phyloP scores from a whole-genome alignment of 768 basidiomycete species.

The Tubosaeta sp. region DNA sequence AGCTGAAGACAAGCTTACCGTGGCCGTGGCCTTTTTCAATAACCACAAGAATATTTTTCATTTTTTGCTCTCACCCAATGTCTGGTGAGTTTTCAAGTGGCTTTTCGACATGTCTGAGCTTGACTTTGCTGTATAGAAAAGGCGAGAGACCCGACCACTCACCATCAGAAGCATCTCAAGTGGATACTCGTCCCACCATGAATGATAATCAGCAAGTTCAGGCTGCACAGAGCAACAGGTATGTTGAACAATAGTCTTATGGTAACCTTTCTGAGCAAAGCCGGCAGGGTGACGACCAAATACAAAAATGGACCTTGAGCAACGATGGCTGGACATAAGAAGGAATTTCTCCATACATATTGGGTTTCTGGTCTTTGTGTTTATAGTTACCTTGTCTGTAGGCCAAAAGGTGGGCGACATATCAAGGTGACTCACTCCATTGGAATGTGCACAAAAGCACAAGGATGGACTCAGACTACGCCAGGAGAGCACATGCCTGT shows the following conservation, averaged over 20 bases:
- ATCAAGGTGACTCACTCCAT: background rate
- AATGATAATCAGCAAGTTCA: background rate
- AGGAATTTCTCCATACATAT: background rate
- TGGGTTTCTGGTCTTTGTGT: too few relatives aligned
- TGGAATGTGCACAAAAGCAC: background rate
- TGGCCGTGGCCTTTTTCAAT: background rate
- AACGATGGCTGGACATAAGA: background rate
- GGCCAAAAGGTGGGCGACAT: slow-evolving; percentile 1
- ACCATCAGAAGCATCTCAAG: background rate
- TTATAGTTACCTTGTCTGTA: background rate
- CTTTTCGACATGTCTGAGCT: too few relatives aligned
- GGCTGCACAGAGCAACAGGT: background rate
- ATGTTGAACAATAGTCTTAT: background rate
- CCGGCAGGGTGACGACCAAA: background rate
- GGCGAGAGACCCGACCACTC: too few relatives aligned
- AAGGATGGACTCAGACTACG: background rate
- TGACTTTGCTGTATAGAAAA: background rate
- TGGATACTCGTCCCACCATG: background rate
- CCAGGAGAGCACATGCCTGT: slow-evolving; percentile 1
- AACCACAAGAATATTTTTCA: background rate
- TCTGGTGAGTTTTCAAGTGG: background rate
- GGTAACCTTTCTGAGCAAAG: background rate
- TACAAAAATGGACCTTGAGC: background rate
- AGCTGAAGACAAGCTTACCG: background rate
- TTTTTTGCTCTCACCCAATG: background rate